A percentile compares a stretch with the other conserved stretches of the same genome.
phyloP scores from a whole-genome alignment of 1,139 yeast genomes.

The Geotrichum fermentans region DNA sequence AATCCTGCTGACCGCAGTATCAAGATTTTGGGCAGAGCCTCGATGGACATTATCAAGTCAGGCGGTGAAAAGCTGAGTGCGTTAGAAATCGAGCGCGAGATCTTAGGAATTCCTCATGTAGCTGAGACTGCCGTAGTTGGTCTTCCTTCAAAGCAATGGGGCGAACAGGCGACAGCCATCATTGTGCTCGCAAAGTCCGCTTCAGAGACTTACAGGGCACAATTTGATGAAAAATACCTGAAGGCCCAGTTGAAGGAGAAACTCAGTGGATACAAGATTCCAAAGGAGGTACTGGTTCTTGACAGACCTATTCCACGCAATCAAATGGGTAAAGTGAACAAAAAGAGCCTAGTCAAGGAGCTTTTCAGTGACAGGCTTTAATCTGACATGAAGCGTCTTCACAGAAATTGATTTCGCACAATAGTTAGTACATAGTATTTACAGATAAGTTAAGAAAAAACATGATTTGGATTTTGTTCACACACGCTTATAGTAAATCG shows the following conservation, averaged over 20 bases:
- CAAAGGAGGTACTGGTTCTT: conserved; percentile 25
- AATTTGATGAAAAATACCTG: conserved; percentile 25
- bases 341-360: conserved; percentile 32
- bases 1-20: conserved; percentile 31
- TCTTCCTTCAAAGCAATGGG: conserved; percentile 37
- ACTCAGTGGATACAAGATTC: conserved; percentile 34
- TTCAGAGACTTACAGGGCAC: conserved; percentile 7
- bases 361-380: conserved; percentile 18
- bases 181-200: conserved; percentile 27
- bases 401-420: background rate
- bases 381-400: background rate
- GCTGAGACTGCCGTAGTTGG: conserved; percentile 39
- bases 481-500: conserved; percentile 45
- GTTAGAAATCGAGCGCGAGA: conserved; percentile 39
- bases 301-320: conserved; percentile 33
- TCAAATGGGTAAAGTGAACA: conserved; percentile 39
- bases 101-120: conserved; percentile 32
- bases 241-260: conserved; percentile 29
- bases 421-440: background rate
- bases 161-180: conserved; percentile 38
- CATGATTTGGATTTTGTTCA: background rate
- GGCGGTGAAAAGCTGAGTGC: conserved; percentile 41
- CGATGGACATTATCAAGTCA: conserved; percentile 40
- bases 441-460: background rate
- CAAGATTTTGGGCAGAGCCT: conserved; percentile 37